Evolutionary conservation across 306 rosid species (phyloP).

Genomic region (Glycine tomentella): DNA sequence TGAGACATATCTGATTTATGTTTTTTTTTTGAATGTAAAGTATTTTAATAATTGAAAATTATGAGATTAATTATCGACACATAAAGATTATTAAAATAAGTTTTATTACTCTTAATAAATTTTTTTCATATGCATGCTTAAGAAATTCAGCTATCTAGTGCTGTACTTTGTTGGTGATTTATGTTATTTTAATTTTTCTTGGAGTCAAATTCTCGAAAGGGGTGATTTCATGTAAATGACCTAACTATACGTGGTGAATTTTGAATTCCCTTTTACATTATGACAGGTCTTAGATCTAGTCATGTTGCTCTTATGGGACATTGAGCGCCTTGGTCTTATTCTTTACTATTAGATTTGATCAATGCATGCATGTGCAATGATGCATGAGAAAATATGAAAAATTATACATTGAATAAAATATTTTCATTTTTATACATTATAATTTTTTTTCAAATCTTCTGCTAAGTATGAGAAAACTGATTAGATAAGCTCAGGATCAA

Average conservation of each 20-base stretch:
- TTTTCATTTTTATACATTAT: neutral
- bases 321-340: neutral
- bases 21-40: too few relatives aligned
- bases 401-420: neutral
- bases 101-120: too few relatives aligned
- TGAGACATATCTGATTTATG: neutral
- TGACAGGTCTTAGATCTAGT: conserved; percentile 42
- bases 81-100: too few relatives aligned
- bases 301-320: neutral
- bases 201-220: conserved; percentile 15
- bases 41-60: too few relatives aligned
- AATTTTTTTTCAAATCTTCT: neutral
- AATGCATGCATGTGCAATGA: neutral
- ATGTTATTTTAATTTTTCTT: neutral
- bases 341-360: neutral
- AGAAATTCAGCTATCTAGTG: too few relatives aligned
- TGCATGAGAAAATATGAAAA: neutral
- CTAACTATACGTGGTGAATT: conserved; percentile 50
- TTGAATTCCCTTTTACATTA: conserved; percentile 37
- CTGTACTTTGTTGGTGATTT: too few relatives aligned
- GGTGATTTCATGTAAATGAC: conserved; percentile 24
- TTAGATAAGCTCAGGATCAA: neutral
- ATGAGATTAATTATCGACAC: too few relatives aligned
- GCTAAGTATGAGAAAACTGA: neutral
- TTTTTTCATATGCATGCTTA: too few relatives aligned